A percentile compares a stretch with the other conserved stretches of the same genome.
Evolutionary conservation across 202 grass and related monocot genomes (phyloP).

Genomic region (Schoenoplectus triqueter): DNA sequence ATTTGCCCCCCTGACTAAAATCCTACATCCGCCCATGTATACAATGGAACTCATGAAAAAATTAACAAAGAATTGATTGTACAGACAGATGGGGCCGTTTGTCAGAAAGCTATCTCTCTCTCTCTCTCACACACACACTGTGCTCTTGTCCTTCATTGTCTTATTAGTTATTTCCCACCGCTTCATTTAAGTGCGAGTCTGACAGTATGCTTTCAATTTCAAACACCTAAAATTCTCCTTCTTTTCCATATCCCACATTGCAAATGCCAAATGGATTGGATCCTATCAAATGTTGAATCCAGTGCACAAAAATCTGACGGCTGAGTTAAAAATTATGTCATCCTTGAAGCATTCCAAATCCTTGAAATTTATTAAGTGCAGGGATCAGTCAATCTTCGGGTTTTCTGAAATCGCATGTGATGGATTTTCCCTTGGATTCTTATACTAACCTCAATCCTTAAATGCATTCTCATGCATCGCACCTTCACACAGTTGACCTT

Average conservation of each 20-base stretch:
- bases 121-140: neutral
- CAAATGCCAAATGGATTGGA: neutral
- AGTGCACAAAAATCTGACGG: too few relatives aligned
- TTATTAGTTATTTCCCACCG: too few relatives aligned
- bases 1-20: too few relatives aligned
- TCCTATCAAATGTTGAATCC: neutral
- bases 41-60: neutral
- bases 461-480: slow-evolving; percentile 29
- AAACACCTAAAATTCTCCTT: neutral
- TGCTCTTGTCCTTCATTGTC: neutral
- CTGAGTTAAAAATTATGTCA: too few relatives aligned
- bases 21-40: too few relatives aligned
- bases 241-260: neutral
- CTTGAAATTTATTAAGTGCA: neutral
- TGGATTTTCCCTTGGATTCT: slow-evolving; percentile 26
- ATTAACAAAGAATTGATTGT: neutral
- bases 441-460: slow-evolving; percentile 21
- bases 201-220: neutral
- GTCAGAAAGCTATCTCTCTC: neutral
- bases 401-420: slow-evolving; percentile 10
- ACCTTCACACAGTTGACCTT: slow-evolving; percentile 34
- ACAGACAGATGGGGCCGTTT: neutral
- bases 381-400: neutral
- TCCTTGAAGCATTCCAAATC: neutral
- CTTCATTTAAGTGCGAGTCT: too few relatives aligned